phyloP scores from a whole-genome alignment of 352 stramenopile species.

The Phytopythium helicoides region DNA sequence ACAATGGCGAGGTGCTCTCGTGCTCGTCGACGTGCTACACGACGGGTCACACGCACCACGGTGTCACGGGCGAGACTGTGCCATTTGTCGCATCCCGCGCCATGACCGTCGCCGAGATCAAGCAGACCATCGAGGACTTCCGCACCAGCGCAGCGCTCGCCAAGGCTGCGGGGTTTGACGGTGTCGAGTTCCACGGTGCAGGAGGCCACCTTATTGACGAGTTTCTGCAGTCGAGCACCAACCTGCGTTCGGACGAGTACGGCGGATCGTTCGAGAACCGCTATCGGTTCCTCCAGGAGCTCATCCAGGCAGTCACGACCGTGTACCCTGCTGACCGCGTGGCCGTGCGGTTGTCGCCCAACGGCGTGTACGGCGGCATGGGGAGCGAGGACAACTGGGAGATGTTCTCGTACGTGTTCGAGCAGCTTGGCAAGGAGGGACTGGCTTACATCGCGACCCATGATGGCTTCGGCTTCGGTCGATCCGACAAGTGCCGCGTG shows the following conservation, averaged over 20 bases:
- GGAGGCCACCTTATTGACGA: constrained; percentile 91
- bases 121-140: constrained; percentile 61
- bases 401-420: constrained; percentile 36
- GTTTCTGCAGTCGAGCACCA: constrained; percentile 78
- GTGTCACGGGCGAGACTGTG: constrained; percentile 15
- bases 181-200: constrained; percentile 83
- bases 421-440: constrained; percentile 24
- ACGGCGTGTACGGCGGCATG: constrained; percentile 32
- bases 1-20: constrained; percentile 34
- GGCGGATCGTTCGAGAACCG: no score
- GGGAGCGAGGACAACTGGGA: constrained; percentile 37
- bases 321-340: no score
- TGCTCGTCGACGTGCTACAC: constrained; percentile 40
- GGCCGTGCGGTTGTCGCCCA: constrained; percentile 30
- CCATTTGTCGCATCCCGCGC: constrained; percentile 38
- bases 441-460: no score
- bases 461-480: constrained; percentile 31
- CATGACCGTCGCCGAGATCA: constrained; percentile 70
- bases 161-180: constrained; percentile 72
- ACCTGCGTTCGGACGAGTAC: constrained; percentile 80
- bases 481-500: constrained; percentile 21
- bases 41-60: constrained; percentile 23
- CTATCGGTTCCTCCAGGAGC: no score
- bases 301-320: no score
- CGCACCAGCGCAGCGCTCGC: constrained; percentile 44